Percentiles rank a stretch among this genome's conserved stretches.
phyloP scores from a whole-genome alignment of 805 yeast genomes.

The Pichia sporocuriosa region DNA sequence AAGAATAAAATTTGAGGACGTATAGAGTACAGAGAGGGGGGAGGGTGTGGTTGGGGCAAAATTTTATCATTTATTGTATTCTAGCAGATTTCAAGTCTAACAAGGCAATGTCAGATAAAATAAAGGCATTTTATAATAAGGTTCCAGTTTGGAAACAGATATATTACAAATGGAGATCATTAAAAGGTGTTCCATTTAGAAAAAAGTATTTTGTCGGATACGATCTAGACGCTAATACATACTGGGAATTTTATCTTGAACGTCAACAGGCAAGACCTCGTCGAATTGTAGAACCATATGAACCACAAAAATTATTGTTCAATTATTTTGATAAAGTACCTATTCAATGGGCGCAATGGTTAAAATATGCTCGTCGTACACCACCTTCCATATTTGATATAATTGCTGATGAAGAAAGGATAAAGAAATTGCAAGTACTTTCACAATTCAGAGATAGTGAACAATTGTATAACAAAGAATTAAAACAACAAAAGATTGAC shows the following conservation, averaged over 20 bases:
- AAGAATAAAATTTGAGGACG: too few species aligned
- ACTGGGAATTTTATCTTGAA: slow-evolving; percentile 70
- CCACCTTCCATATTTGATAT: slow-evolving; percentile 64
- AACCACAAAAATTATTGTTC: slow-evolving; percentile 40
- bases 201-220: slow-evolving; percentile 65
- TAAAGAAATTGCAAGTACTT: slow-evolving; percentile 42
- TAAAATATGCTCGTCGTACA: slow-evolving; percentile 50
- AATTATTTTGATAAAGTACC: slow-evolving; percentile 56
- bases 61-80: too few species aligned
- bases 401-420: slow-evolving; percentile 49
- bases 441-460: slow-evolving; percentile 41
- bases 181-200: slow-evolving; percentile 62
- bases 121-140: slow-evolving; percentile 32
- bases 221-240: slow-evolving; percentile 78
- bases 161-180: slow-evolving; percentile 51
- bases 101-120: too few species aligned
- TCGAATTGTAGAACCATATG: slow-evolving; percentile 54
- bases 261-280: slow-evolving; percentile 38
- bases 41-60: background rate
- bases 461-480: slow-evolving; percentile 25
- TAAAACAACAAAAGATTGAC: slow-evolving; percentile 16
- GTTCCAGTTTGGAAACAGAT: slow-evolving; percentile 45
- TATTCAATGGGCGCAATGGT: slow-evolving; percentile 81
- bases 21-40: too few species aligned
- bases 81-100: too few species aligned